Base-by-base conservation (phyloP, 176 grass and related monocot species). In the Cenchrus fungigraminus region DNA sequence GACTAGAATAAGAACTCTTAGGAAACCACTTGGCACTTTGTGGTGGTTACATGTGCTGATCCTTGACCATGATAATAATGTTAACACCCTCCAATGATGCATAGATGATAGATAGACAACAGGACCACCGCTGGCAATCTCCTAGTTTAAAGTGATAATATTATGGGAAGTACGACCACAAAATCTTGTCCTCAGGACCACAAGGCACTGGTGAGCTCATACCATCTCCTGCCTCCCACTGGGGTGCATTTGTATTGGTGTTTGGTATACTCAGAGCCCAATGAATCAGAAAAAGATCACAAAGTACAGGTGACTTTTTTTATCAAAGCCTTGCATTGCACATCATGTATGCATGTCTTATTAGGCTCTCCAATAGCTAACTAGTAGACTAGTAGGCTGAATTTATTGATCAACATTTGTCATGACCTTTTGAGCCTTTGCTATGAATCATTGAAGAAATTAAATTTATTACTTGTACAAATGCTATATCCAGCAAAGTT, bases 121-220 rank as follows among this genome's bases (percentile, higher is more conserved):
- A 81, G 71, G 78, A 83, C 78, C 69, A 63, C 67, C 42, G 56
- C 46, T 80, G 62, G 62, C 65, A 19, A 53, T 54, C 47, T 55
- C 68, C 55, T 87, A 70, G 53, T 77, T 77, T 77, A 17, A 34
- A 57, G 61, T 57, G 61, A 84, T 57, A 82, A 78, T 82, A 85
- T 76, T 65, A 44, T 88, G 69, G 49, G 16, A 73, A 74, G 79
- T 82, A 83, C 78, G 59, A 71, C 19, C 29, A 6, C 65, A 74
- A 88, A 82, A 91, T 82, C 63, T 78, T 91, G 86, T 86, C 90
- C 68, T 60, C 34, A 85, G 83, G 90, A 83, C 86, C 86, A 92
- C 83, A 88, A 75, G 83, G 68, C 83, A 88, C 67, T 57, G 20
- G 61, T 84, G 79, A 88, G 74, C 70, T 79, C 74, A 77, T 68